Percentiles rank a stretch among this genome's conserved stretches.
Evolutionary conservation across 106 monocot species (phyloP).

Genomic region (Apostasia ramifera): DNA sequence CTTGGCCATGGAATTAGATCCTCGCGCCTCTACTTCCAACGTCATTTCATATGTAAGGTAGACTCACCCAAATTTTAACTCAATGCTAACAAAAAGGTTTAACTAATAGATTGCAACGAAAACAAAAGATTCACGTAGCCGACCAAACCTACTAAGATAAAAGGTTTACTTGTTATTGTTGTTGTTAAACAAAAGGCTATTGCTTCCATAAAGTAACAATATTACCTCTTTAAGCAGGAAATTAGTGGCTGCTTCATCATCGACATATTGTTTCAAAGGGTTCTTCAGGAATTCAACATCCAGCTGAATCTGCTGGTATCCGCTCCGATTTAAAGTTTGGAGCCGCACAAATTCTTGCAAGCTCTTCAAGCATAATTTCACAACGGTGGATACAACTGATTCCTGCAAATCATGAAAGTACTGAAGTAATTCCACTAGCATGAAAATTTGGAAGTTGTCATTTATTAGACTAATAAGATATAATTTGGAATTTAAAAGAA

Average conservation of each 20-base stretch:
- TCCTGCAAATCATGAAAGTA: conserved; percentile 51
- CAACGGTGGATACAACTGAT: conserved; percentile 70
- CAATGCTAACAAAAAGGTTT: background rate
- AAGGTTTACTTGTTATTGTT: background rate
- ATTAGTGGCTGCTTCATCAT: conserved; percentile 74
- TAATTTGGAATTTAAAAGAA: too few relatives aligned
- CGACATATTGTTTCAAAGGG: conserved; percentile 78
- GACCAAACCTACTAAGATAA: background rate
- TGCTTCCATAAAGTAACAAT: background rate
- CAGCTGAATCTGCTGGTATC: conserved; percentile 95
- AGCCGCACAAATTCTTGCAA: conserved; percentile 92
- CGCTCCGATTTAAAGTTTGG: conserved; percentile 91
- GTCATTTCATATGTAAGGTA: background rate
- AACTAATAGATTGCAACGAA: background rate
- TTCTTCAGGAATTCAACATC: conserved; percentile 88
- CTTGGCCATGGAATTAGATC: too few relatives aligned
- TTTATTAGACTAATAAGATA: too few relatives aligned
- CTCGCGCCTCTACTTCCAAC: background rate
- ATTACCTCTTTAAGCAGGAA: conserved; percentile 91
- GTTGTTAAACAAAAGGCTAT: too few relatives aligned
- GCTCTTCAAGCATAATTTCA: conserved; percentile 92
- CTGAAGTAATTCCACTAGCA: background rate
- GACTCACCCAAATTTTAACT: background rate
- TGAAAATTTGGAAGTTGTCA: background rate
- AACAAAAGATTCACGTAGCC: background rate